Evolutionary conservation across 345 rosid genomes (phyloP).

Genomic region (Hypericum androsaemum): DNA sequence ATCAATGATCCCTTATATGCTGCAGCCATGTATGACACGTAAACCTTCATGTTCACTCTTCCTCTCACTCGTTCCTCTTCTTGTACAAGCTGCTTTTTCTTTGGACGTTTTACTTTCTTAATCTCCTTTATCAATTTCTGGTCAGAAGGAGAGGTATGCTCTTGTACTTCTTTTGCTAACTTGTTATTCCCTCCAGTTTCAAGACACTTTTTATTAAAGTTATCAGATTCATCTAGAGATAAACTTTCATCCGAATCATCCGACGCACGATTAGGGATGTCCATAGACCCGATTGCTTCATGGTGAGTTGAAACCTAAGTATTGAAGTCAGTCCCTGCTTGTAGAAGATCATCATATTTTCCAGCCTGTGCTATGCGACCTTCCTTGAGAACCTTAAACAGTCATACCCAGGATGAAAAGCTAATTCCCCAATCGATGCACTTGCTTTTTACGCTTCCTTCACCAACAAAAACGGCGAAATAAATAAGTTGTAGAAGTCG

Average conservation of each 20-base stretch:
- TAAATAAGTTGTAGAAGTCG: no score
- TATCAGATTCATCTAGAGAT: slow-evolving; percentile 26
- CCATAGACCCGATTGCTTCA: slow-evolving; percentile 98
- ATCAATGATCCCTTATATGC: slow-evolving; percentile 88
- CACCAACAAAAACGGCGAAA: no score
- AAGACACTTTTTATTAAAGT: slow-evolving; percentile 42
- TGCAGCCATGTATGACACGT: slow-evolving; percentile 92
- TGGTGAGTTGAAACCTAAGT: slow-evolving; percentile 93
- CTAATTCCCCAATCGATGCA: no score
- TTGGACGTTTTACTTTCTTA: slow-evolving; percentile 77
- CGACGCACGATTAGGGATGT: slow-evolving; percentile 69
- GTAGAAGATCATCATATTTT: slow-evolving; percentile 91
- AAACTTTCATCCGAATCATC: slow-evolving; percentile 81
- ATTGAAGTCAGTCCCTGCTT: slow-evolving; percentile 92
- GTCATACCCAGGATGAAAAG: not conserved
- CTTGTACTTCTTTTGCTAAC: slow-evolving; percentile 85
- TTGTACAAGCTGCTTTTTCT: slow-evolving; percentile 94
- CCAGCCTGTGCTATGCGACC: slow-evolving; percentile 92
- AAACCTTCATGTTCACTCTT: slow-evolving; percentile 92
- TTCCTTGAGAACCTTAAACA: slow-evolving; percentile 77
- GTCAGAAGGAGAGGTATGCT: slow-evolving; percentile 68
- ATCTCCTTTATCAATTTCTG: slow-evolving; percentile 72
- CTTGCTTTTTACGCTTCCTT: no score
- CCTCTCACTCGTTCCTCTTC: slow-evolving; percentile 99
- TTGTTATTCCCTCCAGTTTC: slow-evolving; percentile 39